Evolutionary conservation across 148 eudicot species (phyloP), one percentile per base, ranked within the genome.

Genomic region (Hydrangea macrophylla): DNA sequence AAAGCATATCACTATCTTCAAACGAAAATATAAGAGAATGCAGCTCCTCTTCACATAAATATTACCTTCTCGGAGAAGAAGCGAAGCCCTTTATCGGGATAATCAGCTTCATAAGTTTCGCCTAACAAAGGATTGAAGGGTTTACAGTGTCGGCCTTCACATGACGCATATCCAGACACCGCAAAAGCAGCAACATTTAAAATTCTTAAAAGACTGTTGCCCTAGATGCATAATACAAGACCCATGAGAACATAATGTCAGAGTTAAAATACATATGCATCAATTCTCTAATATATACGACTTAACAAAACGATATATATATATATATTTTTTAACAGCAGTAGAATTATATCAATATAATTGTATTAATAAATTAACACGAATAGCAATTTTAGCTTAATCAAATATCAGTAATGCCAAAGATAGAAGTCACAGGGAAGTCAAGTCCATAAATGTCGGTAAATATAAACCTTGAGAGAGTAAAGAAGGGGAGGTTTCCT

Each of bases 61-160:
- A 76, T 74, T 55, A 87, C 99, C 93, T 94, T 94, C 70, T 94
- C 99, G 30, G 99, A 91, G 83, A 88, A 88, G 74, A 94, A 94
- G 9, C 92, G 88, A 65, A 94, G 35, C 65, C 99, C 97, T 70
- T 85, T 88, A 33, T 94, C 99, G 69, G 99, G 97, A 83, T 70
- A 94, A 58, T 91, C 93, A 71, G 97, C 99, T 80, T 94, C 99
- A 73, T 88, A 94, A 53, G 99, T 94, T 77, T 94, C 99, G 65
- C 99, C 99, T 60, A 94, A 74, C 79, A 94, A 77, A 65, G 99
- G 99, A 85, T 94, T 94, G 73, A 94, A 94, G 53, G 99, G 99
- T 74, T 94, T 94, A 78, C 97, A 88, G 35, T 74, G 84, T 63
- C 99, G 85, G 32, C 97, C 99, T 78, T 91, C 97, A n/a, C 91